phyloP scores from a whole-genome alignment of 192 early-diverging fungal species.

The Geosiphon pyriformis region DNA sequence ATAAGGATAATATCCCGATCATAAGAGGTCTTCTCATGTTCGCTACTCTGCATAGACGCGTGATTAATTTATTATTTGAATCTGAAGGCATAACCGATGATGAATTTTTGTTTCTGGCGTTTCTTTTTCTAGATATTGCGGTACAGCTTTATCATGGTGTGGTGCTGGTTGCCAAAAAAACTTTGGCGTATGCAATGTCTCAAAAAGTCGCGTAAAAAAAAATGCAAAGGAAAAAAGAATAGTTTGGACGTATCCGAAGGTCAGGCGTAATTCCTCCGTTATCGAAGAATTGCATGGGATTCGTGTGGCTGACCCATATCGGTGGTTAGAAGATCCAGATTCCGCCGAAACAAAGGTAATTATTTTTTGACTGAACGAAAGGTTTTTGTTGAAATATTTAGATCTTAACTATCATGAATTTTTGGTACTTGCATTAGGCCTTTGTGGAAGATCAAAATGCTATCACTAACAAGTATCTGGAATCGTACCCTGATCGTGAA shows the following conservation, averaged over 20 bases:
- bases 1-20: too few species aligned
- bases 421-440: constrained; percentile 10
- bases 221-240: background rate
- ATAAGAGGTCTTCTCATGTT: too few species aligned
- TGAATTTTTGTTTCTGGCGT: too few species aligned
- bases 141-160: too few species aligned
- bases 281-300: constrained; percentile 33
- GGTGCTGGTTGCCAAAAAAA: too few species aligned
- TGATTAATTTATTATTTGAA: too few species aligned
- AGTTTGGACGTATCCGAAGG: constrained; percentile 37
- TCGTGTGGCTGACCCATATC: constrained; percentile 51
- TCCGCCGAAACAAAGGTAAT: constrained; percentile 48
- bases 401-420: background rate
- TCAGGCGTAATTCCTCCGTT: constrained; percentile 44
- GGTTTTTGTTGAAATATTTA: background rate
- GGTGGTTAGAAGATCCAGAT: constrained; percentile 65
- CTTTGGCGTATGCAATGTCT: too few species aligned
- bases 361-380: background rate
- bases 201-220: too few species aligned
- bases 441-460: constrained; percentile 62
- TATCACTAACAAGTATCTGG: constrained; percentile 42
- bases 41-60: too few species aligned
- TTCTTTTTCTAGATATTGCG: too few species aligned
- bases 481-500: constrained; percentile 31
- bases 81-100: too few species aligned